Evolutionary conservation across 139 green algal species (phyloP), one percentile per base, ranked within the genome.

Genomic region (Chlamydomonas sphaeroides): DNA sequence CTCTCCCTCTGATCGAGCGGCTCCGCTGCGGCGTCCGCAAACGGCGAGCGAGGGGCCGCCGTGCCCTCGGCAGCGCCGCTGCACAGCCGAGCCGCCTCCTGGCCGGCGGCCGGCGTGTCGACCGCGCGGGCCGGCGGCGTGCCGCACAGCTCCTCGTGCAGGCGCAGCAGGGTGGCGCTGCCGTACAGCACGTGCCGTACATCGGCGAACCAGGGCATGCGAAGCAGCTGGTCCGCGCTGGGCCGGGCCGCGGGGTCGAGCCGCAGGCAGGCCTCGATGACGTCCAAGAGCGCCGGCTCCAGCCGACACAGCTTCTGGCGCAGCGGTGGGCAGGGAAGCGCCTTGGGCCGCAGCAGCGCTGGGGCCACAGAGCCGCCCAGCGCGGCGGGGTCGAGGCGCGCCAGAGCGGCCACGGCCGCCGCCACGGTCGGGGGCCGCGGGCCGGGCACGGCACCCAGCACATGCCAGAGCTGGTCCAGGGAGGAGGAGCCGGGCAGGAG

Each of bases 381-480:
- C 20, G 18, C 21, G 3, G 20, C 32, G 7, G 71, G 71, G 26
- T 80, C 38, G 11, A 83, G 76, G 1, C 18, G 32, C 1, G 28
- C 30, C 18, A 84, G 59, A 0, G 45, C 68, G 0, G 75, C 48
- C 74, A 94, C 78, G 35, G 74, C 76, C 5, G 62, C 62, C 41
- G 63, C 65, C 38, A 93, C 82, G 38, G 49, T 7, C 6, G 65
- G 33, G 3, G 87, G 86, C 35, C 94, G 85, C n/a, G 65, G 65
- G 0, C 90, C 89, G 35, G 74, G 74, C 59, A 95, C 59, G 38
- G 83, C 85, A 35, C 86, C 84, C 42, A 94, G 79, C 26, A 95
- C 91, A 51, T 88, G 87, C 85, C 91, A 95, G 66, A 97, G 87
- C 90, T 95, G 91, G 70, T 95, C 92, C 15, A 96, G 86, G 21